These are phyloP conservation scores for Artomyces pyxidatus DNA, from an alignment of 768 basidiomycete genomes.

Conservation along the genomic window DNA sequence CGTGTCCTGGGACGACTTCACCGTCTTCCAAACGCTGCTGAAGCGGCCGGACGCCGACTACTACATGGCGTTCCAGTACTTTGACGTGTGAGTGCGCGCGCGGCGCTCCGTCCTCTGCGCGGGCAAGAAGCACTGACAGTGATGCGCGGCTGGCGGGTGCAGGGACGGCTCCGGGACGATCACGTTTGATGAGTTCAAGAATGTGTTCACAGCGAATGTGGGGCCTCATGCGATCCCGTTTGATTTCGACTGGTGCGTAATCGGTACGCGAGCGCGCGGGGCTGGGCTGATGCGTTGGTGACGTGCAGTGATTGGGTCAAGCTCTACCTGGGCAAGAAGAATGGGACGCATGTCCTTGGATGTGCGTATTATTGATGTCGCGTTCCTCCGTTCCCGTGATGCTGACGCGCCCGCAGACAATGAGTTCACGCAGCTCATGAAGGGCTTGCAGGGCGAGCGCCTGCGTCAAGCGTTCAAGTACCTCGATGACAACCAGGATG, in stretches of 20 bases:
- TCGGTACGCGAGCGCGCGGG: neutral
- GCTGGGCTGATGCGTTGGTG: slow-evolving; percentile 2
- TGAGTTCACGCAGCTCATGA: slow-evolving; percentile 98
- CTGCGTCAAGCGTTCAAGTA: slow-evolving; percentile 93
- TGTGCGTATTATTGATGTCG: slow-evolving; percentile 44
- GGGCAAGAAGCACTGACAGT: neutral
- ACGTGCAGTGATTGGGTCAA: slow-evolving; percentile 85
- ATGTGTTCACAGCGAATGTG: slow-evolving; percentile 76
- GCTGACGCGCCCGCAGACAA: slow-evolving; percentile 46
- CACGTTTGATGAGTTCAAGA: slow-evolving; percentile 91
- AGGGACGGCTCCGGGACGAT: slow-evolving; percentile 91
- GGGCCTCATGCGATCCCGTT: slow-evolving; percentile 83
- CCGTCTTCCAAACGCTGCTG: slow-evolving; percentile 86
- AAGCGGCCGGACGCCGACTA: slow-evolving; percentile 96
- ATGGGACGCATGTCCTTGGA: slow-evolving; percentile 84
- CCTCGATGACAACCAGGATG: slow-evolving; percentile 85
- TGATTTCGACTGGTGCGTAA: slow-evolving; percentile 77
- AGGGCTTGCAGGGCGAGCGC: slow-evolving; percentile 95
- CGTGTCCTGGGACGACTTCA: slow-evolving; percentile 93
- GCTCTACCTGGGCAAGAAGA: slow-evolving; percentile 89
- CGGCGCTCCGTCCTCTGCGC: slow-evolving; percentile 3
- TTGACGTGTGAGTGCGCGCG: slow-evolving; percentile 61
- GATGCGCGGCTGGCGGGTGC: neutral
- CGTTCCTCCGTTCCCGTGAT: neutral
- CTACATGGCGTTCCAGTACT: slow-evolving; percentile 94